Evolutionary conservation across 306 rosid genomes (phyloP), one percentile per base, ranked within the genome.

Genomic region (Hylodesmum podocarpum): DNA sequence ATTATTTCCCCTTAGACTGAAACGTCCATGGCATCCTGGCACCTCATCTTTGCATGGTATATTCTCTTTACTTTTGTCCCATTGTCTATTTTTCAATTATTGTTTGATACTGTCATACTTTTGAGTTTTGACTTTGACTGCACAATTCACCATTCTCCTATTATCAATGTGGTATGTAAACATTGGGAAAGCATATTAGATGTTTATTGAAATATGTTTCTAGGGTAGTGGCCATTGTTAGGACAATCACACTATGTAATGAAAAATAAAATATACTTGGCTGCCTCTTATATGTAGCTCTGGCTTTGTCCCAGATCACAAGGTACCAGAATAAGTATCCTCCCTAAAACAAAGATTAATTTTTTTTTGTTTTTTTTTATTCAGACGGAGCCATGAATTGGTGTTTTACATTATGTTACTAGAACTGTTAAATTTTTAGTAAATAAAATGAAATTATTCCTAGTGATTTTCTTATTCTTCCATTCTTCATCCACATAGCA

Each of bases 21-120:
- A 93, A 68, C 96, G 97, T 13, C 97, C 97, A 31, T 93, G 97
- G 98, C 90, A 84, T 93, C 98, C 94, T 19, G 93, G 98, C 73
- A 71, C 91, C 41, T 86, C 97, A 12, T 87, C 94, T 79, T 59
- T 90, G 80, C 89, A 83, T 25, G 98, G 98, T 93, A 86, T 46
- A 25, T 49, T 54, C 72, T 55, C 46, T 62, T 21, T 3, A 22
- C 41, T 72, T n/a, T n/a, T n/a, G n/a, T n/a, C n/a, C n/a, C n/a
- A n/a, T n/a, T n/a, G n/a, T n/a, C n/a, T n/a, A n/a, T n/a, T n/a
- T n/a, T n/a, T n/a, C n/a, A n/a, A n/a, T n/a, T n/a, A n/a, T n/a
- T n/a, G n/a, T n/a, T n/a, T n/a, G n/a, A n/a, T n/a, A n/a, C n/a
- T n/a, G n/a, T n/a, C n/a, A n/a, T n/a, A n/a, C n/a, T n/a, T n/a